Conservation (phyloP, 2,329 filamentous ascomycete genomes). For the Aspergillus intermedius region DNA sequence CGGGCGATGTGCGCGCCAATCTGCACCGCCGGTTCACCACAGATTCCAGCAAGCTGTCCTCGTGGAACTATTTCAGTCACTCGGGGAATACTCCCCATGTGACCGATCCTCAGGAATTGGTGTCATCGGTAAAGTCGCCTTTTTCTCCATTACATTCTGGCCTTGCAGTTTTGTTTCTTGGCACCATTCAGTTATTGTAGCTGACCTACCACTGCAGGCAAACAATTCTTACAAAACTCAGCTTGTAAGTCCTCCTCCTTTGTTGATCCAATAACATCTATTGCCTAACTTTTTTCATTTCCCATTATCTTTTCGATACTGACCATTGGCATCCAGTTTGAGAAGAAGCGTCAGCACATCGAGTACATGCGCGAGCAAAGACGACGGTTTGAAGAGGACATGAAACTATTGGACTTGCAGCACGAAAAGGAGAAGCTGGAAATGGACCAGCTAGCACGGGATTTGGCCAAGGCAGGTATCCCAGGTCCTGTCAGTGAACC, state of each 20-base stretch:
- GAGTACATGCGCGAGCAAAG: conserved; percentile 86
- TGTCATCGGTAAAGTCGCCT: conserved; percentile 45
- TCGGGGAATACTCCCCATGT: conserved; percentile 40
- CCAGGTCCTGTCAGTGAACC: conserved; percentile 84
- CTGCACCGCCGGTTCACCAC: conserved; percentile 91
- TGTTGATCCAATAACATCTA: neutral
- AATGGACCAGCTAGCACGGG: conserved; percentile 75
- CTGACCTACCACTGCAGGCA: conserved; percentile 14
- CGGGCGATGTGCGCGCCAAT: conserved; percentile 65
- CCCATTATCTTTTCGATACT: conserved; percentile 19
- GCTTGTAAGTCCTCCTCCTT: conserved; percentile 11
- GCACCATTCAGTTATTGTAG: neutral
- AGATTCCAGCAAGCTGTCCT: conserved; percentile 76
- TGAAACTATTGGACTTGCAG: conserved; percentile 81
- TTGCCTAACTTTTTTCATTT: neutral
- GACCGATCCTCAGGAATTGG: conserved; percentile 48
- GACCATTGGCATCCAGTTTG: conserved; percentile 55
- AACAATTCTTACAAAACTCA: conserved; percentile 19
- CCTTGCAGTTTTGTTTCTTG: conserved; percentile 9
- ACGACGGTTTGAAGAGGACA: conserved; percentile 82
- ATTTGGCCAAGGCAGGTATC: conserved; percentile 54
- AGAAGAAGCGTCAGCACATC: conserved; percentile 89
- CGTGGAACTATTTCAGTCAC: conserved; percentile 59
- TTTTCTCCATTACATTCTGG: too few species aligned
- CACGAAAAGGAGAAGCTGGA: conserved; percentile 77